phyloP scores from a whole-genome alignment of 1,284 basidiomycete species.

The Marasmius sp. region DNA sequence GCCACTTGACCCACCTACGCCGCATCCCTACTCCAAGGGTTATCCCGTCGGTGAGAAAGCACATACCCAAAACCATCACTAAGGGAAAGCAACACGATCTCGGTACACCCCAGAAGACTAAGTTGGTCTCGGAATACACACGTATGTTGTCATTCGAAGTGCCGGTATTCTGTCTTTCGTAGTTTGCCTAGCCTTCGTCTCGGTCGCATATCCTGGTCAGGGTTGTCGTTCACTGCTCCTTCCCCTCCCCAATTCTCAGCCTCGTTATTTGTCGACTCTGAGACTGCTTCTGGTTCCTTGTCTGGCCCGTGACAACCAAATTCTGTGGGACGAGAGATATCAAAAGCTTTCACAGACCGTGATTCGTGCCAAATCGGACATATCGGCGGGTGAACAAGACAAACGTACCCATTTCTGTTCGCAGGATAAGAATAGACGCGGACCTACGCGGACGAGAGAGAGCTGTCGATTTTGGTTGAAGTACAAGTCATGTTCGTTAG shows the following conservation, averaged over 20 bases:
- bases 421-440: neutral
- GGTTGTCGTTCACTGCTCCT: slow-evolving; percentile 24
- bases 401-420: neutral
- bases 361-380: neutral
- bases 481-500: neutral
- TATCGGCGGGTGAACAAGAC: neutral
- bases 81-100: too few relatives aligned
- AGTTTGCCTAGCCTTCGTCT: too few relatives aligned
- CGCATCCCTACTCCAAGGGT: slow-evolving; percentile 75
- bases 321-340: too few relatives aligned
- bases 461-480: neutral
- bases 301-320: neutral
- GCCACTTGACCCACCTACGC: slow-evolving; percentile 50
- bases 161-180: too few relatives aligned
- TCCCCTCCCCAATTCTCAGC: neutral
- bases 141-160: too few relatives aligned
- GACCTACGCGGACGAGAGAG: too few relatives aligned
- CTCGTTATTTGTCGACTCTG: neutral
- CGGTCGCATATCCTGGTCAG: too few relatives aligned
- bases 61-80: slow-evolving; percentile 85
- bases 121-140: too few relatives aligned
- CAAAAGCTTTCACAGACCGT: neutral
- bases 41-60: slow-evolving; percentile 72
- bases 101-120: too few relatives aligned
- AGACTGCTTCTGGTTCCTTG: neutral